These are phyloP conservation scores for Quercus mongolica DNA, from an alignment of 306 rosid genomes.

Conservation along the genomic window DNA sequence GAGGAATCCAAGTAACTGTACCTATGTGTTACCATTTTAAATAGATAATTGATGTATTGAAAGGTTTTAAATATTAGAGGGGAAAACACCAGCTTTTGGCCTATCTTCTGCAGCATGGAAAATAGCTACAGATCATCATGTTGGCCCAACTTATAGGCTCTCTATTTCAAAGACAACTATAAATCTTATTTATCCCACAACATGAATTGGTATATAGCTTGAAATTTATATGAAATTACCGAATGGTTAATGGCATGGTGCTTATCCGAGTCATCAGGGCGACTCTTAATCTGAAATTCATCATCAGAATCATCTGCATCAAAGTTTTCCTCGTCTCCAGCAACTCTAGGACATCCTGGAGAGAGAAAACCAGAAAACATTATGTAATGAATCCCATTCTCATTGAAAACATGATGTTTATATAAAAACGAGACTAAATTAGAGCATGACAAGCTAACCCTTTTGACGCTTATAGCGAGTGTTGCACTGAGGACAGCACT, in stretches of 20 bases:
- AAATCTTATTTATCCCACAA: not conserved
- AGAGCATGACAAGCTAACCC: conserved; percentile 32
- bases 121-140: not conserved
- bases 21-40: no score
- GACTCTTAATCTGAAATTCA: conserved; percentile 66
- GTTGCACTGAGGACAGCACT: conserved; percentile 88
- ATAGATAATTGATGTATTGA: no score
- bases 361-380: not conserved
- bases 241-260: conserved; percentile 31
- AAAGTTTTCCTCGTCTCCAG: conserved; percentile 69
- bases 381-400: not conserved
- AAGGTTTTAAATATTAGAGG: not conserved
- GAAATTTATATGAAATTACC: conserved; percentile 30
- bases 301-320: conserved; percentile 88
- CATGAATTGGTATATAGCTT: not conserved
- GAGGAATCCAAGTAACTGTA: no score
- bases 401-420: not conserved
- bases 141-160: no score
- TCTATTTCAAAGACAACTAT: not conserved
- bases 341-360: conserved; percentile 85
- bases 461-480: conserved; percentile 84
- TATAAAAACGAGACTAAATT: not conserved
- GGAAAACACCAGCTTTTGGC: not conserved
- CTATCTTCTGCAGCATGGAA: not conserved
- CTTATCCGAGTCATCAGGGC: conserved; percentile 24